phyloP scores from a whole-genome alignment of 495 filamentous ascomycete genomes.

The Neurospora pannonica region DNA sequence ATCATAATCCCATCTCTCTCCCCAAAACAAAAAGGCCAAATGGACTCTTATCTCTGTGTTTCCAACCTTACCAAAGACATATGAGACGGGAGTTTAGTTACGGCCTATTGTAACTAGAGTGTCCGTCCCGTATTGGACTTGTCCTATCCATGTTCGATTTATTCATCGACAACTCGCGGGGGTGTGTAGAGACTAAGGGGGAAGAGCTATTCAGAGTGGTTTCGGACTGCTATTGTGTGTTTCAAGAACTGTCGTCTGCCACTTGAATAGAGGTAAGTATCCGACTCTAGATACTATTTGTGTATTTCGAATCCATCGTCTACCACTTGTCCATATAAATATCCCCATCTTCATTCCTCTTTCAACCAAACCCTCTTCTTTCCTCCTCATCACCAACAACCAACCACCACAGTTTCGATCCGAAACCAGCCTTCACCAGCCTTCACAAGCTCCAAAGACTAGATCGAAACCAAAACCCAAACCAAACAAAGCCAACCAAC shows the following conservation, averaged over 20 bases:
- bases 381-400: not conserved
- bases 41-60: not conserved
- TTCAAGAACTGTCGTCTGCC: not conserved
- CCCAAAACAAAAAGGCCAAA: not conserved
- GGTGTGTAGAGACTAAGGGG: not conserved
- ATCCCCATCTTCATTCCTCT: not conserved
- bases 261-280: no score
- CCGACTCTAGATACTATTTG: not conserved
- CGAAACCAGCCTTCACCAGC: not conserved
- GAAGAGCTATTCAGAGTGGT: not conserved
- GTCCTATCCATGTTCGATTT: not conserved
- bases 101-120: not conserved
- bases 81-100: not conserved
- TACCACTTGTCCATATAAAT: not conserved
- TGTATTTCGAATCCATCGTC: not conserved
- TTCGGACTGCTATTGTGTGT: not conserved
- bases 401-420: not conserved
- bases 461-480: not conserved
- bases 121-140: not conserved
- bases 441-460: not conserved
- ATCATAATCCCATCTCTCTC: not conserved
- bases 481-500: not conserved
- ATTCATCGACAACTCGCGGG: not conserved
- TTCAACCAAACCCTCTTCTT: not conserved
- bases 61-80: not conserved